These are phyloP conservation scores for Peronosclerospora sorghi DNA, from an alignment of 352 stramenopile species.

Conservation along the genomic window DNA sequence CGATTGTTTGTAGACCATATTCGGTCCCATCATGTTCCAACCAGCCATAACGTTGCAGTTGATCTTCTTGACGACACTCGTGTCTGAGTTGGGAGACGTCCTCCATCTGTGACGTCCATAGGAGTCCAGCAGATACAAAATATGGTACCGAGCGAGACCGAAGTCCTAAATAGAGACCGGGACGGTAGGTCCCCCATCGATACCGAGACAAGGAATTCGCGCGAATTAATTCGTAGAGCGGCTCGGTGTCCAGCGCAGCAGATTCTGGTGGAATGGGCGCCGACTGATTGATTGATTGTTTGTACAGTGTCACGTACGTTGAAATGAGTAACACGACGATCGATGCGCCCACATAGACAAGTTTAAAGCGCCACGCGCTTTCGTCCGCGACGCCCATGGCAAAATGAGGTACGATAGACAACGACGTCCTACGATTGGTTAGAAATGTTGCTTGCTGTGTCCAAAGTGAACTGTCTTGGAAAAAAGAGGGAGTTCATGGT, in stretches of 20 bases:
- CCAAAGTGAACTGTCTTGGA: slow-evolving; percentile 5
- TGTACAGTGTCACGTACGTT: slow-evolving; percentile 16
- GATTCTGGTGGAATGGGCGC: neutral
- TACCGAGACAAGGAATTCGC: slow-evolving; percentile 25
- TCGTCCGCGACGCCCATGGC: slow-evolving; percentile 6
- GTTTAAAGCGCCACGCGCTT: slow-evolving; percentile 13
- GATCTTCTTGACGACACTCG: slow-evolving; percentile 67
- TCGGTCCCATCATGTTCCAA: slow-evolving; percentile 50
- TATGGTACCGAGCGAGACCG: slow-evolving; percentile 53
- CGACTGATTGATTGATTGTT: slow-evolving; percentile 5
- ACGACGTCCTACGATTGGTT: slow-evolving; percentile 1
- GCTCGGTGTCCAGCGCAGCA: slow-evolving; percentile 18
- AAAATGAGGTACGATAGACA: no score
- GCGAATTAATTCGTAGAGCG: slow-evolving; percentile 23
- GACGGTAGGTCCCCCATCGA: slow-evolving; percentile 69
- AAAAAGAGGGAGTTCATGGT: neutral
- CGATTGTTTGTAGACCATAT: slow-evolving; percentile 49
- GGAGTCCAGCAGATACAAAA: slow-evolving; percentile 56
- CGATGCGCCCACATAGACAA: slow-evolving; percentile 17
- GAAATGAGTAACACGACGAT: slow-evolving; percentile 19
- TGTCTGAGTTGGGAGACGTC: slow-evolving; percentile 65
- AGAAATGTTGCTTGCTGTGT: neutral
- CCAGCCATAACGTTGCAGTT: slow-evolving; percentile 74
- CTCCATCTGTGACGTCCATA: slow-evolving; percentile 61
- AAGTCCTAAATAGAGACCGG: slow-evolving; percentile 69